Conservation (phyloP, 257 asterid genomes). For the Paulownia fortunei region DNA sequence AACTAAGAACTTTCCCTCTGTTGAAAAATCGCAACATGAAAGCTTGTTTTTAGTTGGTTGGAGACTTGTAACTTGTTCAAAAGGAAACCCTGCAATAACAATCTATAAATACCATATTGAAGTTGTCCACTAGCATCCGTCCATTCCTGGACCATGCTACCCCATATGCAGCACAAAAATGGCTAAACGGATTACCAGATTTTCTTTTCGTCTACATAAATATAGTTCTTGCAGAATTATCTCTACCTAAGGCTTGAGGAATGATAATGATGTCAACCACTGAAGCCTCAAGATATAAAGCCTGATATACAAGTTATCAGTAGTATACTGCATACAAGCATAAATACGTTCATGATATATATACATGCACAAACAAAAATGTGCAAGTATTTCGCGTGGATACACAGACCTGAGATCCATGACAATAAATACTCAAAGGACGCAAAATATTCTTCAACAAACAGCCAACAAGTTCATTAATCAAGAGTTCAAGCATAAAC, state of each 20-base stretch:
- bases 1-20: constrained; percentile 48
- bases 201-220: background rate
- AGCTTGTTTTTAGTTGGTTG: constrained; percentile 46
- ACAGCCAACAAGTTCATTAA: background rate
- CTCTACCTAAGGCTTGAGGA: background rate
- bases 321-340: background rate
- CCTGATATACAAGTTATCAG: background rate
- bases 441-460: background rate
- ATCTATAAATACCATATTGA: background rate
- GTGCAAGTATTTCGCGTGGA: too few species aligned
- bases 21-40: constrained; percentile 53
- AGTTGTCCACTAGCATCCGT: background rate
- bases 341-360: background rate
- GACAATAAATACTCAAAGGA: background rate
- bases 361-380: background rate
- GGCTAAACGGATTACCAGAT: background rate
- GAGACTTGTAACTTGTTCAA: constrained; percentile 31
- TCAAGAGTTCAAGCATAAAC: background rate
- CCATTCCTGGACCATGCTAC: background rate
- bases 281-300: background rate
- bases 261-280: background rate
- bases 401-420: background rate
- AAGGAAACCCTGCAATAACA: constrained; percentile 44
- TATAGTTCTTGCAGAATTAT: background rate
- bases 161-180: background rate